Conservation (phyloP, 345 rosid species). For the Melaleuca alternifolia region DNA sequence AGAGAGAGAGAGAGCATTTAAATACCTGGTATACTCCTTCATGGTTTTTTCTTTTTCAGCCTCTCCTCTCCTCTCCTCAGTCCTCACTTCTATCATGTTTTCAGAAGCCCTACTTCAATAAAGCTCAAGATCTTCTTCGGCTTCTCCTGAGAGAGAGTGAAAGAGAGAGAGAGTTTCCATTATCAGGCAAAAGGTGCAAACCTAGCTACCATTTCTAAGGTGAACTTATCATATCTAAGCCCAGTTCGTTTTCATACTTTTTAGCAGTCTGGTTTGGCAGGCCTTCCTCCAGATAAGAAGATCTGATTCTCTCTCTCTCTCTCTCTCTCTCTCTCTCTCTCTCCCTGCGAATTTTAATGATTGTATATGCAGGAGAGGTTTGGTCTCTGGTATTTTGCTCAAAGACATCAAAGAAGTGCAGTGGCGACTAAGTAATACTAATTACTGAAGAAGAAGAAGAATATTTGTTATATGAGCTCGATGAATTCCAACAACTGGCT, state of each 20-base stretch:
- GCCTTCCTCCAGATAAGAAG: background rate
- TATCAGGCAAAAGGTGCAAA: background rate
- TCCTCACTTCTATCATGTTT: slow-evolving; percentile 8
- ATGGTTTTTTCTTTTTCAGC: slow-evolving; percentile 26
- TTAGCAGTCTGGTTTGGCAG: background rate
- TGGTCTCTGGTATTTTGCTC: background rate
- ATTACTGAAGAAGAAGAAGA: background rate
- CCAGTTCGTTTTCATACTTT: background rate
- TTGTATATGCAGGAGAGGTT: background rate
- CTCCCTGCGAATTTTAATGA: background rate
- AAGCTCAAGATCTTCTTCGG: slow-evolving; percentile 13
- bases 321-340: background rate
- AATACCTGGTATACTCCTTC: slow-evolving; percentile 21
- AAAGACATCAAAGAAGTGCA: background rate
- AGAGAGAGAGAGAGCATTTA: slow-evolving; percentile 8
- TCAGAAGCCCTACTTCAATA: slow-evolving; percentile 1
- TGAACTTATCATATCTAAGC: background rate
- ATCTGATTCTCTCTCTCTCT: background rate
- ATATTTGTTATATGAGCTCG: slow-evolving; percentile 11
- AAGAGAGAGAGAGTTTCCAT: background rate
- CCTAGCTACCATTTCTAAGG: background rate
- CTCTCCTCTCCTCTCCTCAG: slow-evolving; percentile 6
- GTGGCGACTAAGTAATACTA: background rate
- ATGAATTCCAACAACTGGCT: slow-evolving; percentile 99
- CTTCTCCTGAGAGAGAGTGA: background rate